Base-by-base conservation (phyloP, 495 filamentous ascomycete genomes). In the Penicillium manginii region DNA sequence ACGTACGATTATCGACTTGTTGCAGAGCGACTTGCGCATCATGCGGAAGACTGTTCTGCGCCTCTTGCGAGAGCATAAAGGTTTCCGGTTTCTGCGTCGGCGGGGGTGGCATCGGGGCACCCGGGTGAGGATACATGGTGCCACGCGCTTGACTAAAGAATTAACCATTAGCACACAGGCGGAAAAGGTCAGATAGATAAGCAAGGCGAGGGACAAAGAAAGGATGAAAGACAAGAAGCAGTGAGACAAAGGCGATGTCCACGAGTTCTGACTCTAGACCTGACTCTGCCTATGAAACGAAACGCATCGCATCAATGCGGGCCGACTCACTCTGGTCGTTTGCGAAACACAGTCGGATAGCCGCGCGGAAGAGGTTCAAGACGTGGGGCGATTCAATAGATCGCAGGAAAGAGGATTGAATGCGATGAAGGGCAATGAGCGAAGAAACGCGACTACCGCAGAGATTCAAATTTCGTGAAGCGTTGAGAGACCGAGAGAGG, bases 31-130 rank as follows among this genome's bases (percentile, higher is more conserved):
- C 92, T 81, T 97, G 91, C 70, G 92, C 90, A 80, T 98, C 94
- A 65, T 96, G 91, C 31, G 94, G 94, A 50, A 98, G 85, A 61
- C 89, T 92, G 76, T 97, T 92, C 76, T 97, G 93, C 42, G 96
- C 93, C 77, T 97, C 93, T 62, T 87, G 91, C 63, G 92, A 96
- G 62, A 98, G 84, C 90, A 98, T 93, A 67, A 98, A 98, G 7
- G 94, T 98, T 81, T 98, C 94, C 48, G 94, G 94, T 73, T 96
- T 96, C 74, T 97, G 93, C 21, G 86, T 96, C 74, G 96, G 93
- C 21, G 86, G 84, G 21, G 86, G 85, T 61, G 86, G 82, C 84
- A 88, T 87, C 4, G 81, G 75, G 58, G 80, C 73, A 70, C 75
- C 73, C 54, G 74, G 73, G 64, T 82, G 79, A 42, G 81, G 70